Percentiles rank a stretch among this genome's conserved stretches.
Conservation (phyloP, 768 basidiomycete genomes). For the Gelatoporia subvermispora region DNA sequence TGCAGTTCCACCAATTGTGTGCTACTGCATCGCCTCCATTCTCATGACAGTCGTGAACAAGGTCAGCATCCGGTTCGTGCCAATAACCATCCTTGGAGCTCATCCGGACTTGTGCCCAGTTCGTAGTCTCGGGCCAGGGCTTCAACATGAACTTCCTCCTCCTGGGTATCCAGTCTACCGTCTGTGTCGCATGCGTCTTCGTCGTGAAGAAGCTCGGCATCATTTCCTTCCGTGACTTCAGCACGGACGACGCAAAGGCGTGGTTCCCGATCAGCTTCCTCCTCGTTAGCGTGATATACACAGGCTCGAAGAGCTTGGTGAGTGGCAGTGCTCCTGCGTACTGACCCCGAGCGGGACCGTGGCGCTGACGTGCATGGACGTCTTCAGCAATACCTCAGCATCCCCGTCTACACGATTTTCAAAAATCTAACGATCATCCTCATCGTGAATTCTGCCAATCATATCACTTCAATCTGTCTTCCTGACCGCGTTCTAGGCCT, state of each 20-base stretch:
- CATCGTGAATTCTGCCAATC: slow-evolving; percentile 69
- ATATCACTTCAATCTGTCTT: background rate
- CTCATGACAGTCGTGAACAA: slow-evolving; percentile 98
- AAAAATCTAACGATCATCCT: slow-evolving; percentile 99
- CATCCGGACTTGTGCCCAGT: slow-evolving; percentile 40
- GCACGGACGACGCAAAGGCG: slow-evolving; percentile 74
- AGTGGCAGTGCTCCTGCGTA: slow-evolving; percentile 29
- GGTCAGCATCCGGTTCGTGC: slow-evolving; percentile 39
- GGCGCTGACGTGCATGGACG: background rate
- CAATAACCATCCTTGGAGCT: background rate
- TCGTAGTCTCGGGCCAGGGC: slow-evolving; percentile 86
- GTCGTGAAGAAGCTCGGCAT: slow-evolving; percentile 69
- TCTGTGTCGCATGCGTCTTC: slow-evolving; percentile 78
- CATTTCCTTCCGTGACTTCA: slow-evolving; percentile 83
- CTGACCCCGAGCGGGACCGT: background rate
- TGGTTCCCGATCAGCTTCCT: slow-evolving; percentile 96
- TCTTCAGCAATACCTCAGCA: slow-evolving; percentile 87
- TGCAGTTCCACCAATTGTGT: slow-evolving; percentile 73
- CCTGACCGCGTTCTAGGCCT: slow-evolving; percentile 52
- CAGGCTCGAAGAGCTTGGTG: slow-evolving; percentile 94
- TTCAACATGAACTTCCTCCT: slow-evolving; percentile 98
- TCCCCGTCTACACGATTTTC: slow-evolving; percentile 98
- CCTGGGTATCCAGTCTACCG: slow-evolving; percentile 83
- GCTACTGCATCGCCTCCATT: slow-evolving; percentile 90
- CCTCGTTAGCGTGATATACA: slow-evolving; percentile 94